These are phyloP conservation scores for Nasturtium officinale DNA, from an alignment of 345 rosid species.

Conservation along the genomic window DNA sequence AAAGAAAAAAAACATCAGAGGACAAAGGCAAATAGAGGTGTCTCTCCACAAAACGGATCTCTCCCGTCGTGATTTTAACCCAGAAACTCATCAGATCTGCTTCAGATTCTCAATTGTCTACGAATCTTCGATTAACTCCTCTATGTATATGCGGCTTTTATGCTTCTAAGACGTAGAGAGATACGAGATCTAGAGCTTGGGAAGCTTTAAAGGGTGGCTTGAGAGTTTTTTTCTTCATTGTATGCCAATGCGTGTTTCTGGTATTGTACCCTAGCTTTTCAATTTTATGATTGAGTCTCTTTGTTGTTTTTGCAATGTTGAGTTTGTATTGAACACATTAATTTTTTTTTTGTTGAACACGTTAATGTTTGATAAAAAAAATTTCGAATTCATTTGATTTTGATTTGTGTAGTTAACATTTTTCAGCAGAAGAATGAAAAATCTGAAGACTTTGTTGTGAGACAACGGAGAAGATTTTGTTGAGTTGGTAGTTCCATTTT, in stretches of 20 bases:
- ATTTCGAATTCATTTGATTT: constrained; percentile 19
- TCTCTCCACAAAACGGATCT: constrained; percentile 42
- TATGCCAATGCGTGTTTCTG: constrained; percentile 24
- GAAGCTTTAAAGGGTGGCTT: constrained; percentile 30
- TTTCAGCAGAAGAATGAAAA: constrained; percentile 29
- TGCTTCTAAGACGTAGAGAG: constrained; percentile 10
- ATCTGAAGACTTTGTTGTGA: constrained; percentile 25
- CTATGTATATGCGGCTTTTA: background rate
- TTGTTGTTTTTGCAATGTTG: constrained; percentile 29
- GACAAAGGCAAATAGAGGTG: constrained; percentile 10
- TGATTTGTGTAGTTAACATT: constrained; percentile 23
- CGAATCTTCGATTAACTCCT: background rate
- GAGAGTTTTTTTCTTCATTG: constrained; percentile 31
- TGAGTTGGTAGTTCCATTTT: constrained; percentile 17
- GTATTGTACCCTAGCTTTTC: constrained; percentile 16
- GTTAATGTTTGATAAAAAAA: too few relatives aligned
- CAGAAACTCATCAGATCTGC: constrained; percentile 39
- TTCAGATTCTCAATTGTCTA: constrained; percentile 27
- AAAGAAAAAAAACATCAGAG: constrained; percentile 14
- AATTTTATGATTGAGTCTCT: background rate
- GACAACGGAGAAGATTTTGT: background rate
- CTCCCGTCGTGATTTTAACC: constrained; percentile 37
- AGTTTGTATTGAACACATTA: too few relatives aligned
- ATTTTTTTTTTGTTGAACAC: too few relatives aligned
- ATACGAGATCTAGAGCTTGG: constrained; percentile 38